Base-by-base conservation (phyloP, 805 yeast genomes). In the Ogataea ramenticola region DNA sequence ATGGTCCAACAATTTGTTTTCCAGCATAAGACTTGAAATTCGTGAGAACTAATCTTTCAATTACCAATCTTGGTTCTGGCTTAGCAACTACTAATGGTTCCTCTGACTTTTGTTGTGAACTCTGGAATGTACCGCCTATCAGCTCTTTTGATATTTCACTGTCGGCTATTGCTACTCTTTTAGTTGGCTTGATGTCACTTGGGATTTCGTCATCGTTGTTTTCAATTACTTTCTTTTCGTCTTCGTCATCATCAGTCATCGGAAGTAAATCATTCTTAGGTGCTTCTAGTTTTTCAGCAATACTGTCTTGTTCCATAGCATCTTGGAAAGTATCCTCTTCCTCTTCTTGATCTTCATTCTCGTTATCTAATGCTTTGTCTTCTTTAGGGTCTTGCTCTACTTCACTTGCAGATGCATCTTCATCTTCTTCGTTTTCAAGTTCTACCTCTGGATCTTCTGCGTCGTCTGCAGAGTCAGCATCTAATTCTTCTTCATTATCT, bases 11-110 rank as follows among this genome's bases (percentile, higher is more conserved):
- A 7, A 78, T 77, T 65, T 93, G 98, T 16, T 74, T 68, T 0
- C 99, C 99, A 1, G 97, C 98, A 60, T 93, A 93, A 0, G 97
- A 89, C 60, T 93, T 93, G 75, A 93, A 93, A 60, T 93, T 85
- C 2, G 82, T 80, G 36, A 95, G 70, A 1, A 82, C 83, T 24
- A 93, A 64, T 51, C 79, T 78, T 38, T 80, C 68, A 38, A 93
- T 90, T 7, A 87, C 93, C 22, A 93, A 63, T 40, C 99, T 68
- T 22, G 64, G 65, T 41, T 50, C 53, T n/a, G 39, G 33, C 29
- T 41, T 33, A 16, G 34, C 17, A 15, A 10, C 19, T 5, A 16
- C 31, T 19, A 27, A n/a, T 4, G 40, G 32, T 19, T 37, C 40
- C n/a, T 27, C 14, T 7, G 29, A 5, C 19, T 20, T 20, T 6